Evolutionary conservation across 768 basidiomycete genomes (phyloP), one percentile per base, ranked within the genome.

Genomic region (Paxillus ammoniavirescens): DNA sequence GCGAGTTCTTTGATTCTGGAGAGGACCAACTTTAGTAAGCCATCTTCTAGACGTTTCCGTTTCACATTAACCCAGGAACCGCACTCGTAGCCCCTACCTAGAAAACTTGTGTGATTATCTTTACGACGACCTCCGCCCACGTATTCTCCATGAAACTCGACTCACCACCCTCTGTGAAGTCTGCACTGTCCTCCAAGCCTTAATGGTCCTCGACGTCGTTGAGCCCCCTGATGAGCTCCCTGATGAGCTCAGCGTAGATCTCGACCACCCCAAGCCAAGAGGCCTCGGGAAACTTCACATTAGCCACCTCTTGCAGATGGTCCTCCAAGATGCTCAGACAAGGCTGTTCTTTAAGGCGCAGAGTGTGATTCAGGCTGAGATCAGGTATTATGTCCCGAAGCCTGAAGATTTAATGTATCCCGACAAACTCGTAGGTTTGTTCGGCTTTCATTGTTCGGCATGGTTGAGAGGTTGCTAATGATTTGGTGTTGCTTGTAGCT

Each of bases 301-400:
- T 60, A 85, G 85, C 51, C 82, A 87, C 42, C 73, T 98, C 3
- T 72, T 98, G 44, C 82, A 88, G 65, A 92, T 94, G 84, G 87
- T 98, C 0, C 71, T 98, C 26, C 95, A 98, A 67, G 96, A 98
- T 65, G 93, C 95, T 1, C 96, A 98, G 75, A 98, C 97, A 12
- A 74, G 94, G 50, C 69, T 98, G 43, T 93, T 98, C 62, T 98
- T 98, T 80, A 90, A 97, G 67, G 95, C 95, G 6, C 95, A 98
- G 70, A 82, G 91, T 2, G 80, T 97, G 42, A 84, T 99, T 31
- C 90, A 94, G 64, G 81, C 82, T 31, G 96, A 98, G 48, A 92
- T 98, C 35, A 76, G 87, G 58, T 86, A 91, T 62, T 98, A 89
- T 68, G 77, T 78, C 1, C 86, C 93, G 0, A 88, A 83, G 56